Conservation (phyloP, 108 stramenopile species). For the Skeletonema grethae region DNA sequence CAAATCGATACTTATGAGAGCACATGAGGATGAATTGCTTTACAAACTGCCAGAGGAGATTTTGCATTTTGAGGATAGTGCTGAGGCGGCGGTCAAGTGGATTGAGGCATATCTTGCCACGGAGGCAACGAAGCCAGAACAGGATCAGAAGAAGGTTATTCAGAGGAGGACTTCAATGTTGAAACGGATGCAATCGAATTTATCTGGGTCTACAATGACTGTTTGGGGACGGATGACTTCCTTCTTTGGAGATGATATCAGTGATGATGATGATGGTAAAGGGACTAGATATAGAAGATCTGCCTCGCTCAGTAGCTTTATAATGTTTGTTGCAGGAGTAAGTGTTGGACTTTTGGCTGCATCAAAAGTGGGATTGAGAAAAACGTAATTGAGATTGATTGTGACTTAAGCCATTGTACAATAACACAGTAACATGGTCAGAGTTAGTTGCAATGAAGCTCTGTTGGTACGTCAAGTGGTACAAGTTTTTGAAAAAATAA, state of each 20-base stretch:
- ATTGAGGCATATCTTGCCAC: slow-evolving; percentile 35
- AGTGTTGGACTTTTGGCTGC: background rate
- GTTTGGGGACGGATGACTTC: slow-evolving; percentile 38
- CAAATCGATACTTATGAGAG: slow-evolving; percentile 64
- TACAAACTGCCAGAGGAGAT: slow-evolving; percentile 69
- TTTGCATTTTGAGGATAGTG: slow-evolving; percentile 73
- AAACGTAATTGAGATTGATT: background rate
- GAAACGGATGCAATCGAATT: slow-evolving; percentile 36
- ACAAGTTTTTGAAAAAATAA: too few relatives aligned
- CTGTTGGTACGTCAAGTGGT: too few relatives aligned
- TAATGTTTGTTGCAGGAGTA: slow-evolving; percentile 4
- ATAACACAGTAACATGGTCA: too few relatives aligned
- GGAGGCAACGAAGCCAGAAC: slow-evolving; percentile 13
- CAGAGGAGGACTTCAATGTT: slow-evolving; percentile 32
- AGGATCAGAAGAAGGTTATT: slow-evolving; percentile 9
- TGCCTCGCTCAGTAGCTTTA: background rate
- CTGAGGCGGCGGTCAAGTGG: slow-evolving; percentile 50
- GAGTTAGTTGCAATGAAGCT: too few relatives aligned
- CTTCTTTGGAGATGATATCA: slow-evolving; percentile 32
- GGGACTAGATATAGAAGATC: background rate
- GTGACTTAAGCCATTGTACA: too few relatives aligned
- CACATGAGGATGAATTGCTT: slow-evolving; percentile 69
- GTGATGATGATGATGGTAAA: too few relatives aligned
- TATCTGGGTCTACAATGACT: slow-evolving; percentile 29
- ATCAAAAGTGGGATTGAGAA: background rate